A percentile compares a stretch with the other conserved stretches of the same genome.
These are phyloP conservation scores for Fragilaria crotonensis DNA, from an alignment of 108 stramenopile species.

Conservation along the genomic window DNA sequence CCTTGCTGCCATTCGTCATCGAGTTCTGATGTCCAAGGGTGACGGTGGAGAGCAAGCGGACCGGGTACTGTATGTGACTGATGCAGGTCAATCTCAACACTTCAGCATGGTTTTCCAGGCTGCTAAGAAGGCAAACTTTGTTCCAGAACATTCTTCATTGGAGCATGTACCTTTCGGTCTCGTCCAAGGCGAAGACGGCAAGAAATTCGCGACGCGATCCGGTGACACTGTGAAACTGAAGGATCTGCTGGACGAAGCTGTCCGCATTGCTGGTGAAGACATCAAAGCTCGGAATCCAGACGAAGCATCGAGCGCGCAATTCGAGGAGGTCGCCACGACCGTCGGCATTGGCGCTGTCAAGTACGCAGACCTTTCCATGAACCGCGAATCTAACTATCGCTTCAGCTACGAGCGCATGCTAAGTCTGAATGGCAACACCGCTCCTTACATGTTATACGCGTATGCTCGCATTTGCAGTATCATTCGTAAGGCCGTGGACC, in stretches of 20 bases:
- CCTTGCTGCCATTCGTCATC: constrained; percentile 91
- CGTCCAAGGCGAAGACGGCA: constrained; percentile 98
- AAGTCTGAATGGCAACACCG: constrained; percentile 97
- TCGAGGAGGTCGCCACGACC: constrained; percentile 61
- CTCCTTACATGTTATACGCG: constrained; percentile 98
- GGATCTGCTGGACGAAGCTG: constrained; percentile 93
- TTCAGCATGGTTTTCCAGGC: constrained; percentile 93
- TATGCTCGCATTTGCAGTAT: constrained; percentile 95
- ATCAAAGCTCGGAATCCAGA: constrained; percentile 51
- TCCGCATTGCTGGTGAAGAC: constrained; percentile 80
- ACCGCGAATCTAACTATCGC: constrained; percentile 93
- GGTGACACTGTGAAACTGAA: constrained; percentile 97
- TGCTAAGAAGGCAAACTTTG: constrained; percentile 73
- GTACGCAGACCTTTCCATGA: constrained; percentile 96
- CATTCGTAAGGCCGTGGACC: constrained; percentile 81
- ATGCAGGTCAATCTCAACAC: constrained; percentile 94
- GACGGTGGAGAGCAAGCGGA: constrained; percentile 77
- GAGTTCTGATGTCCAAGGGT: constrained; percentile 41
- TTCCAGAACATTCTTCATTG: constrained; percentile 49
- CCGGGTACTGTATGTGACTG: constrained; percentile 91
- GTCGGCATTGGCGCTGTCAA: constrained; percentile 99
- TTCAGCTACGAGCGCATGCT: constrained; percentile 99
- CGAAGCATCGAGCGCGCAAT: constrained; percentile 33
- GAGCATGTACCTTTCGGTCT: constrained; percentile 98
- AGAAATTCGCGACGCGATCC: constrained; percentile 96